phyloP scores from a whole-genome alignment of 2,329 filamentous ascomycete genomes.

The Ophiostoma triangulosporum region DNA sequence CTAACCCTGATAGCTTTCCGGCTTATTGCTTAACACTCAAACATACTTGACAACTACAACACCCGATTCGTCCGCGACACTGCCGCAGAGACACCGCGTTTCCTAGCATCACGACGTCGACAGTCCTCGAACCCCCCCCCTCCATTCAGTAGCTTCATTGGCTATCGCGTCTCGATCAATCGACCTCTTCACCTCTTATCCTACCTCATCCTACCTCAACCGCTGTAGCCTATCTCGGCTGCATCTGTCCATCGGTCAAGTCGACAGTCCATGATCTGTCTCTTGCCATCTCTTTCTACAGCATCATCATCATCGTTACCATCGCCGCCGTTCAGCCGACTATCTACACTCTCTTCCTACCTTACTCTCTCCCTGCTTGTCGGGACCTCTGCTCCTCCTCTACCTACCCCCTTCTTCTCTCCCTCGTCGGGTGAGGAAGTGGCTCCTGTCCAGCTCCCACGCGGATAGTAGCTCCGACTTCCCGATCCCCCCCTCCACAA shows the following conservation, averaged over 20 bases:
- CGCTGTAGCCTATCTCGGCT: too few relatives aligned
- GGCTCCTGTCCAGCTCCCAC: conserved; percentile 14
- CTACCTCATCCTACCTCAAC: too few relatives aligned
- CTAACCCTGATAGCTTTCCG: neutral
- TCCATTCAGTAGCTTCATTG: neutral
- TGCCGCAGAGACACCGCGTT: neutral
- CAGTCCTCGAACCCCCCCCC: neutral
- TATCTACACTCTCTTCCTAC: neutral
- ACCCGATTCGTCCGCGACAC: neutral
- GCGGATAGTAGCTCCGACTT: conserved; percentile 14
- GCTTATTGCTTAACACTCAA: neutral
- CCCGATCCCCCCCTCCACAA: conserved; percentile 7
- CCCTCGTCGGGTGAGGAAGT: conserved; percentile 15
- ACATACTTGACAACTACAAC: neutral
- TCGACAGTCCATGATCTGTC: neutral
- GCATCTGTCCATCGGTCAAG: neutral
- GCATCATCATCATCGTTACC: neutral
- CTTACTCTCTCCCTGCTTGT: neutral
- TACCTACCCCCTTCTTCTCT: conserved; percentile 6
- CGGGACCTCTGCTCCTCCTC: neutral
- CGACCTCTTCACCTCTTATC: neutral
- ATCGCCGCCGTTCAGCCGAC: neutral
- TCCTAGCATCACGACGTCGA: neutral
- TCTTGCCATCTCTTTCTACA: neutral
- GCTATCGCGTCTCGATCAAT: neutral